Conservation (phyloP, 164 flowering plant species). For the Piper betle region DNA sequence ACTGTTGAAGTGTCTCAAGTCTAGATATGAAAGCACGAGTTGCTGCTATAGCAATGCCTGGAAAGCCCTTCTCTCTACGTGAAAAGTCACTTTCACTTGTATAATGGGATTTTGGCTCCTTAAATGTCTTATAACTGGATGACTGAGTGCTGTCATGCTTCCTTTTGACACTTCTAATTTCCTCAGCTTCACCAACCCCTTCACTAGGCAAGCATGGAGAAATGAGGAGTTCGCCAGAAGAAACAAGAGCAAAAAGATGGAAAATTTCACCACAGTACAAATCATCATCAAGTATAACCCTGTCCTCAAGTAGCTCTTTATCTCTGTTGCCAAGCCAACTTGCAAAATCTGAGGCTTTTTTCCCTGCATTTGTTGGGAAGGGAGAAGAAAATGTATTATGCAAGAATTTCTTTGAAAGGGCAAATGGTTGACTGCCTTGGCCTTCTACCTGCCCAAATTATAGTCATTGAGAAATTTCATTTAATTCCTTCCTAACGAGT, state of each 20-base stretch:
- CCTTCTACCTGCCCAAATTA: conserved; percentile 29
- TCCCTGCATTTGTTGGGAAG: conserved; percentile 68
- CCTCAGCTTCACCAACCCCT: conserved; percentile 88
- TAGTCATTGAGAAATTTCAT: too few species aligned
- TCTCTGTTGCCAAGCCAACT: conserved; percentile 58
- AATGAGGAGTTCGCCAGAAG: conserved; percentile 52
- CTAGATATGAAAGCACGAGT: conserved; percentile 25
- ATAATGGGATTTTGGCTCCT: conserved; percentile 30
- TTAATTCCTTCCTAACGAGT: too few species aligned
- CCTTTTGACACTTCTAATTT: conserved; percentile 37
- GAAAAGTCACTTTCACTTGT: conserved; percentile 43
- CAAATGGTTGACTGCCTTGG: conserved; percentile 45
- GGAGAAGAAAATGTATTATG: conserved; percentile 52
- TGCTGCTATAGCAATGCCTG: conserved; percentile 55
- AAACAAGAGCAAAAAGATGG: conserved; percentile 58
- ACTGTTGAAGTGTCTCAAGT: conserved; percentile 8
- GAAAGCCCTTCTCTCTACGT: conserved; percentile 87
- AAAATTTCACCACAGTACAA: conserved; percentile 77
- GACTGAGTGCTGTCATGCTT: conserved; percentile 31
- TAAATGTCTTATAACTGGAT: conserved; percentile 17
- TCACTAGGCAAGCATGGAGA: conserved; percentile 62
- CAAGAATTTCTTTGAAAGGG: conserved; percentile 67
- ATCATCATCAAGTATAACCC: conserved; percentile 40
- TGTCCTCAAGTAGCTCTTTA: conserved; percentile 41
- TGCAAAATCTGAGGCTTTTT: conserved; percentile 49